Conservation (phyloP, 2,329 filamentous ascomycete species). For the Ustulina deusta region DNA sequence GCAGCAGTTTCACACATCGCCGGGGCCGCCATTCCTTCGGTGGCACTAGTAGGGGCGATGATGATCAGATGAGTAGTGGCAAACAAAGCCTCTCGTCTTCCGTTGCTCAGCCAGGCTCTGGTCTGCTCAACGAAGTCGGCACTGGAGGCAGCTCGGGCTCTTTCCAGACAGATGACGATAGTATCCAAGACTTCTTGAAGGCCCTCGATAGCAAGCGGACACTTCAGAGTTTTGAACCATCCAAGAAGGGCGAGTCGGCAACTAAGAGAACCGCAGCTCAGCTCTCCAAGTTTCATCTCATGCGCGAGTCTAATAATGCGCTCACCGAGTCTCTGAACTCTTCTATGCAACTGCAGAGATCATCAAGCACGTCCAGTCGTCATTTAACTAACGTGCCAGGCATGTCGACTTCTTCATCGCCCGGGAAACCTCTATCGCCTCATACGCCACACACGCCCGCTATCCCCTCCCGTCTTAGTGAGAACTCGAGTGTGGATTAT, state of each 20-base stretch:
- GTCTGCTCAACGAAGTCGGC: constrained; percentile 77
- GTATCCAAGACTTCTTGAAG: constrained; percentile 93
- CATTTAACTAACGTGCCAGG: constrained; percentile 71
- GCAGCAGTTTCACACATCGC: constrained; percentile 92
- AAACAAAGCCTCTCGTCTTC: constrained; percentile 80
- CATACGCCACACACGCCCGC: constrained; percentile 94
- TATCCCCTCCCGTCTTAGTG: constrained; percentile 91
- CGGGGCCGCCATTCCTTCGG: constrained; percentile 82
- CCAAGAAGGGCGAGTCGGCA: constrained; percentile 74
- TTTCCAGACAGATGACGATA: constrained; percentile 83
- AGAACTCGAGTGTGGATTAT: constrained; percentile 86
- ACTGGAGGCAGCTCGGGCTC: constrained; percentile 75
- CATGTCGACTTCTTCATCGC: constrained; percentile 88
- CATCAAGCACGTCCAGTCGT: constrained; percentile 77
- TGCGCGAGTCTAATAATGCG: constrained; percentile 89
- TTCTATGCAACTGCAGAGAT: constrained; percentile 85
- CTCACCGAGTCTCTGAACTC: constrained; percentile 95
- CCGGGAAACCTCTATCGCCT: constrained; percentile 88
- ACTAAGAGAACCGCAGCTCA: constrained; percentile 82
- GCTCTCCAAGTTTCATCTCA: constrained; percentile 84
- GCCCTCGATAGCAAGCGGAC: constrained; percentile 89
- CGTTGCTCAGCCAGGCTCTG: constrained; percentile 78
- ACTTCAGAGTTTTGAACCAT: constrained; percentile 79
- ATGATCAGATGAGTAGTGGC: constrained; percentile 84
- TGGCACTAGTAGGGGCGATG: constrained; percentile 75